These are phyloP conservation scores for Ophiocordyceps camponoti-floridani DNA, from an alignment of 2,329 filamentous ascomycete genomes.

Conservation along the genomic window DNA sequence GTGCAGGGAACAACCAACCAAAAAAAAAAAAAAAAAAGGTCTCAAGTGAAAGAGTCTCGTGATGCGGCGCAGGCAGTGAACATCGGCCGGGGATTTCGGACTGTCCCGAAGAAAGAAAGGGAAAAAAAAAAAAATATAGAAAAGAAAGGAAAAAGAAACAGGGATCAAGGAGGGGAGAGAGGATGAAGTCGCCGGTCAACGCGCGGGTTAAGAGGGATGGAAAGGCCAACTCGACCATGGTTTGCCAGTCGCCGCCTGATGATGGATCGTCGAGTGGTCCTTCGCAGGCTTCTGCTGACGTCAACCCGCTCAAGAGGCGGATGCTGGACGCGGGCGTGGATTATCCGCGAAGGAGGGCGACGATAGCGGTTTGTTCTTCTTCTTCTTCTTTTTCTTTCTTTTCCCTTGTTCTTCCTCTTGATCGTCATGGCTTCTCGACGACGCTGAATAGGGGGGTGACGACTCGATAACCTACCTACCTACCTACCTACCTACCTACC, in stretches of 20 bases:
- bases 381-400: background rate
- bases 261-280: constrained; percentile 27
- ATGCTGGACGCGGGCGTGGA: constrained; percentile 43
- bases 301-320: constrained; percentile 41
- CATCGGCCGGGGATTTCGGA: no score
- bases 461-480: no score
- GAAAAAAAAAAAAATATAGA: background rate
- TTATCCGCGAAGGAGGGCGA: constrained; percentile 45
- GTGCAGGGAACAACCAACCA: no score
- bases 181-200: constrained; percentile 30
- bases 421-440: no score
- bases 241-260: constrained; percentile 36
- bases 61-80: no score
- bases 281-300: constrained; percentile 27
- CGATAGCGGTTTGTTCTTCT: constrained; percentile 40
- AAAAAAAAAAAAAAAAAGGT: no score
- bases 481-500: no score
- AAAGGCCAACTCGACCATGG: constrained; percentile 27
- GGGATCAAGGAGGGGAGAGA: background rate
- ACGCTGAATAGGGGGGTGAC: no score
- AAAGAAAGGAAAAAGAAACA: background rate
- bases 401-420: background rate
- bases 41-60: no score
- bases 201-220: background rate
- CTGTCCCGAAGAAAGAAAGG: background rate